A percentile compares a stretch with the other conserved stretches of the same genome.
phyloP scores from a whole-genome alignment of 495 filamentous ascomycete species.

The Achaetomiella virescens region DNA sequence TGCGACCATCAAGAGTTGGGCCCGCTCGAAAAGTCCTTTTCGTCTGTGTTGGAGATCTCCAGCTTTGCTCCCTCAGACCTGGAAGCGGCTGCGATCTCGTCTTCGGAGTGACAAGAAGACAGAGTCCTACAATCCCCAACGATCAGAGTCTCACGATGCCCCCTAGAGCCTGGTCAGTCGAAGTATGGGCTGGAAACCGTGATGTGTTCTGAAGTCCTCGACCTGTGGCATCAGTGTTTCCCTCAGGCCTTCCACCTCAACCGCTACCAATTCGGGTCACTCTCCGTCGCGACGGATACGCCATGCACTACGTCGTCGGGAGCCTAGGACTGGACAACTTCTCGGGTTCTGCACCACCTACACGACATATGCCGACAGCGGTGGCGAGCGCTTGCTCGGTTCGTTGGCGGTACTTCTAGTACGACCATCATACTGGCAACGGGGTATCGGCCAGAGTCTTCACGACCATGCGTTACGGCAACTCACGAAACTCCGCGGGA shows the following conservation, averaged over 20 bases:
- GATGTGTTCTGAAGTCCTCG: conserved; percentile 38
- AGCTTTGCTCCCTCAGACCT: conserved; percentile 46
- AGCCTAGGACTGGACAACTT: conserved; percentile 42
- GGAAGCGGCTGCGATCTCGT: conserved; percentile 49
- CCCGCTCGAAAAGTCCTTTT: conserved; percentile 35
- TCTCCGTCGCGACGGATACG: conserved; percentile 55
- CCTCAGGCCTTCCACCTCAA: conserved; percentile 40
- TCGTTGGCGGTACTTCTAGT: conserved; percentile 56
- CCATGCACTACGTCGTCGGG: conserved; percentile 58
- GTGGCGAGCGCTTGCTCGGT: conserved; percentile 48
- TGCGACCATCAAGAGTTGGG: conserved; percentile 34
- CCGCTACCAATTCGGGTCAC: conserved; percentile 39
- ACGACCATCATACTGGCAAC: conserved; percentile 44
- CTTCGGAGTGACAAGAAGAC: conserved; percentile 34
- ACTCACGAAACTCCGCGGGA: conserved; percentile 47
- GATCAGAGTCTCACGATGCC: conserved; percentile 36
- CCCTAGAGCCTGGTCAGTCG: conserved; percentile 42
- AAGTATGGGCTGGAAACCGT: conserved; percentile 39
- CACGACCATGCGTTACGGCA: conserved; percentile 49
- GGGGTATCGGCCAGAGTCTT: conserved; percentile 52
- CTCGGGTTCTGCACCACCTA: conserved; percentile 58
- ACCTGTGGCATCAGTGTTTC: conserved; percentile 48
- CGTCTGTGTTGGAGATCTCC: conserved; percentile 41
- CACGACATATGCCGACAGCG: conserved; percentile 48
- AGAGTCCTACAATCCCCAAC: conserved; percentile 10